Evolutionary conservation across 305 asterid species (phyloP).

Genomic region (Fraxinus albicans): DNA sequence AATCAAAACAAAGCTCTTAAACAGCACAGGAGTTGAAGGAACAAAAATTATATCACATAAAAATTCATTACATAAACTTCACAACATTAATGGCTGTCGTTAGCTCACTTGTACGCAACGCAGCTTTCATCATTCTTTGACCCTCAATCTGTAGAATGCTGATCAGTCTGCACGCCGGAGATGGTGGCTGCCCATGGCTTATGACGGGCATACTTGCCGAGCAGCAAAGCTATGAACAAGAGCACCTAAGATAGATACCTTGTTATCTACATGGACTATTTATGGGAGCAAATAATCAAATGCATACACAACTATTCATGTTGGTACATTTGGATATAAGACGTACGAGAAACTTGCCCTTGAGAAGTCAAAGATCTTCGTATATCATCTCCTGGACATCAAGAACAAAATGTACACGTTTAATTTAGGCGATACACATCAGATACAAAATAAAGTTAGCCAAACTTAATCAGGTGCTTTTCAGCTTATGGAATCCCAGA

Average conservation of each 20-base stretch:
- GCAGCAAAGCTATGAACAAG: not conserved
- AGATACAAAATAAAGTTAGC: not conserved
- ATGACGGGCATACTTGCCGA: not conserved
- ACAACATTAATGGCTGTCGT: not conserved
- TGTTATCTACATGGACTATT: not conserved
- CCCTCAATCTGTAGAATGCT: not conserved
- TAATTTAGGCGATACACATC: not conserved
- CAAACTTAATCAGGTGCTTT: not conserved
- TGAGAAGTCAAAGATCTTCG: slow-evolving; percentile 9
- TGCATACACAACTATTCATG: not conserved
- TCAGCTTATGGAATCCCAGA: not conserved
- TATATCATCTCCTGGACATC: slow-evolving; percentile 13
- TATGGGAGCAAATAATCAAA: slow-evolving; percentile 13
- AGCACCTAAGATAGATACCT: not conserved
- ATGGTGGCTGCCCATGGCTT: not conserved
- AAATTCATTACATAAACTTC: not conserved
- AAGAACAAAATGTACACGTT: slow-evolving; percentile 2
- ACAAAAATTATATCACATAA: not conserved
- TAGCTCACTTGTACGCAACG: not conserved
- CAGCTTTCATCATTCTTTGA: not conserved
- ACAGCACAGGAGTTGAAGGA: not conserved
- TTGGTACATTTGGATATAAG: not conserved
- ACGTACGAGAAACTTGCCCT: not conserved
- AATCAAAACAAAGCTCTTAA: not conserved
- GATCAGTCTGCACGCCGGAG: not conserved